phyloP scores from a whole-genome alignment of 805 yeast species.

The Zygotorulaspora sp. region DNA sequence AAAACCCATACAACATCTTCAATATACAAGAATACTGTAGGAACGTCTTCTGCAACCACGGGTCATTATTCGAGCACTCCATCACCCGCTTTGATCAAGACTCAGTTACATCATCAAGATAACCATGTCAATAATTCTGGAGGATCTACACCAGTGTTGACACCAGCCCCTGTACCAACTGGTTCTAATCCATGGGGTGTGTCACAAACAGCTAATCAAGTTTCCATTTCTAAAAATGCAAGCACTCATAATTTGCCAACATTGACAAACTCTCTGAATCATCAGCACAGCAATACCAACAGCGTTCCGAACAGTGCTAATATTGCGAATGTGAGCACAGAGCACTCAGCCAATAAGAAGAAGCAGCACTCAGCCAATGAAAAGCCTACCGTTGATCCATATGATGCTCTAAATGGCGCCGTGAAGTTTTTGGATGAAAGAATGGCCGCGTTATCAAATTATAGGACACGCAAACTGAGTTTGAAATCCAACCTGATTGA shows the following conservation, averaged over 20 bases:
- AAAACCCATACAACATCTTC: conserved; percentile 10
- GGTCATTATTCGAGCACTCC: conserved; percentile 20
- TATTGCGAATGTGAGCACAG: conserved; percentile 24
- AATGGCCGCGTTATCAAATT: conserved; percentile 39
- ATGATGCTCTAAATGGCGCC: conserved; percentile 45
- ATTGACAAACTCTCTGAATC: conserved; percentile 21
- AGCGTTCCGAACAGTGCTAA: conserved; percentile 21
- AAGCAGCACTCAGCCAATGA: conserved; percentile 36
- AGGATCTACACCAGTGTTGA: conserved; percentile 27
- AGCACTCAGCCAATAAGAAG: conserved; percentile 22
- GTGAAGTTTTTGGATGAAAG: conserved; percentile 46
- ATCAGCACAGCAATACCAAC: conserved; percentile 6
- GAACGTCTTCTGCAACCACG: conserved; percentile 10
- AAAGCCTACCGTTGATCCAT: conserved; percentile 40
- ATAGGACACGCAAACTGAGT: conserved; percentile 36
- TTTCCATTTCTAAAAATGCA: conserved; percentile 22
- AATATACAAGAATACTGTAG: conserved; percentile 14
- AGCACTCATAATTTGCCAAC: conserved; percentile 31
- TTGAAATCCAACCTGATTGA: conserved; percentile 36
- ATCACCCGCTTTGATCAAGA: conserved; percentile 32
- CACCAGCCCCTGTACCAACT: conserved; percentile 33
- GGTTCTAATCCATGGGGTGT: conserved; percentile 37
- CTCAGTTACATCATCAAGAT: conserved; percentile 26
- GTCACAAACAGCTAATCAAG: conserved; percentile 30
- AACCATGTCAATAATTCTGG: conserved; percentile 13